Conservation (phyloP, 352 stramenopile species). For the Phytophthora uliginosa region DNA sequence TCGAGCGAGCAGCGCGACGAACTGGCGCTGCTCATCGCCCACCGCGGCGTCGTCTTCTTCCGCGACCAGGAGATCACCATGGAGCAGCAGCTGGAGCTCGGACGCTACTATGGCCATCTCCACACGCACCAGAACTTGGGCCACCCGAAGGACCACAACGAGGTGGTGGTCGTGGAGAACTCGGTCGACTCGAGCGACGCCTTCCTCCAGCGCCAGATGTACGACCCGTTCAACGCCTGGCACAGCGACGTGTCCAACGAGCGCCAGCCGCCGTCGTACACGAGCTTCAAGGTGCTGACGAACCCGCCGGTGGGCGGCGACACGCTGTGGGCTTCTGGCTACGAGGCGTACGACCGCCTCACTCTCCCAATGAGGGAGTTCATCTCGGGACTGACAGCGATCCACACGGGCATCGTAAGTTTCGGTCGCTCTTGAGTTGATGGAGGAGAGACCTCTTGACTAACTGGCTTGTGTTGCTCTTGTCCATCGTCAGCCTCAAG, state of each 20-base stretch:
- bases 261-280: constrained; percentile 6
- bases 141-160: not conserved
- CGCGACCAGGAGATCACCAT: constrained; percentile 4
- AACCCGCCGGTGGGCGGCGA: constrained; percentile 3
- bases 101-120: constrained; percentile 1
- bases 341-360: constrained; percentile 5
- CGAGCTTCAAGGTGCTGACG: constrained; percentile 9
- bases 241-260: constrained; percentile 9
- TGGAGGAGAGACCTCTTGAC: not conserved
- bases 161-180: not conserved
- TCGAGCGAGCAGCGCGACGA: not conserved
- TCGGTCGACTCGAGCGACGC: constrained; percentile 1
- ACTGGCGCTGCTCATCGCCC: constrained; percentile 2
- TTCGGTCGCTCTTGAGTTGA: not conserved
- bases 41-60: constrained; percentile 1
- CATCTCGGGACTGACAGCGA: not conserved
- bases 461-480: not conserved
- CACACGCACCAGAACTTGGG: constrained; percentile 6
- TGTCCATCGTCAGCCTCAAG: not conserved
- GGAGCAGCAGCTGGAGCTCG: constrained; percentile 1
- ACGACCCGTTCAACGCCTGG: constrained; percentile 5
- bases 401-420: constrained; percentile 1
- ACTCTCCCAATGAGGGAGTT: not conserved
- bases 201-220: constrained; percentile 1
- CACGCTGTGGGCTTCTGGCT: constrained; percentile 1